Evolutionary conservation across 345 rosid species (phyloP), one percentile per base, ranked within the genome.

Genomic region (Murraya paniculata): DNA sequence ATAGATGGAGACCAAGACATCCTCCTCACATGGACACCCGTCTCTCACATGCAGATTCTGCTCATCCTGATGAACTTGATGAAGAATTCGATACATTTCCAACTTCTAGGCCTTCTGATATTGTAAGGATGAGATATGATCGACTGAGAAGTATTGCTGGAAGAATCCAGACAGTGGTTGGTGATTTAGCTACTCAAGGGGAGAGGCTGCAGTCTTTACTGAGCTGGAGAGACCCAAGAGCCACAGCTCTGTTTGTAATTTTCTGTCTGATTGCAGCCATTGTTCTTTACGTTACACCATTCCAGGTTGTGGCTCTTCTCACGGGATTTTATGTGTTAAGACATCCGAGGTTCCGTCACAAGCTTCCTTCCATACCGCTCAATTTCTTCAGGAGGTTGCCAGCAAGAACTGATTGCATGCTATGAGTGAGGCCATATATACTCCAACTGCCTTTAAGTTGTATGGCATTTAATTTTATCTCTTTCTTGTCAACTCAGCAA

Each of bases 11-110:
- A 84, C 92, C 98, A 68, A 94, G 98, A 83, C 90, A 93, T 75
- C 98, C 98, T 84, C 93, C 98, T 65, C 90, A 91, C 87, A 94
- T 94, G 98, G 98, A 94, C 90, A 93, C 98, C 53, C 94, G 92
- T 39, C 94, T 94, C 36, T 94, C 98, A 27, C 94, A 92, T 53
- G 98, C 98, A 0, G 97, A 94, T 80, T 82, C 91, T 25, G 89
- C 92, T 2, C 91, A 90, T 78, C 95, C 97, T 0, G 98, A 94
- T 74, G 98, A 94, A 82, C 90, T 94, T 28, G 98, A 94, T 14
- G 98, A 94, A 82, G 98, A 94, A 79, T 94, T 94, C 14, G 98
- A 94, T 77, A 89, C 93, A 1, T 94, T 93, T 77, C 98, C 98
- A 5, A 89, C 97, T 65, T 88, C 98, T 3, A 77, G 91, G 61